Conservation (phyloP, 352 stramenopile species). For the Bremia lactucae region DNA sequence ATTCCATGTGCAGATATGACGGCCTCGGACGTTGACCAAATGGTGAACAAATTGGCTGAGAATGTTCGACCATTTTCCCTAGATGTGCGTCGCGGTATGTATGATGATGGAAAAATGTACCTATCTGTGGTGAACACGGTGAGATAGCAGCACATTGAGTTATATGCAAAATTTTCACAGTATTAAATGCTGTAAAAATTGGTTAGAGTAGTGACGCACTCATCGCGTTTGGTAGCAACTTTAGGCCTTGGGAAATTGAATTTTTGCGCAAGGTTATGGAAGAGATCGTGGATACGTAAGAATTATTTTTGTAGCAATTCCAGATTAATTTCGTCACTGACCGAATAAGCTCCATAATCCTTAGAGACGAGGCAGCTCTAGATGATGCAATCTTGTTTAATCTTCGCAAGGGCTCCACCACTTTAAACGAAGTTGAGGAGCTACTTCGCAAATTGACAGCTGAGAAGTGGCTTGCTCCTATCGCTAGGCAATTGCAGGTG, state of each 20-base stretch:
- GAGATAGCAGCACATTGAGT: not conserved
- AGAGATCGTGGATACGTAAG: slow-evolving; percentile 64
- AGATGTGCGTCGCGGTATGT: slow-evolving; percentile 63
- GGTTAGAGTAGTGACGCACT: slow-evolving; percentile 62
- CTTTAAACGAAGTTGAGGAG: slow-evolving; percentile 52
- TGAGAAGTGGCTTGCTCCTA: slow-evolving; percentile 63
- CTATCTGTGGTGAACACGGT: slow-evolving; percentile 73
- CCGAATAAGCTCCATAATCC: not conserved
- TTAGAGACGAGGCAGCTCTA: slow-evolving; percentile 49
- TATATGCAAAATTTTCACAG: not conserved
- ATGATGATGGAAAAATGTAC: slow-evolving; percentile 80
- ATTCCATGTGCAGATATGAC: slow-evolving; percentile 26
- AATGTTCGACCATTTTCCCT: slow-evolving; percentile 57
- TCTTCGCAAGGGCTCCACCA: slow-evolving; percentile 47
- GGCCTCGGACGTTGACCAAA: slow-evolving; percentile 44
- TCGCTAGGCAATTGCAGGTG: slow-evolving; percentile 24
- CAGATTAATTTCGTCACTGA: not conserved
- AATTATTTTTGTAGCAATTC: not conserved
- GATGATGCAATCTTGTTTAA: slow-evolving; percentile 63
- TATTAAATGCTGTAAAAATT: slow-evolving; percentile 1
- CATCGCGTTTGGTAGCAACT: slow-evolving; percentile 63
- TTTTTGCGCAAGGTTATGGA: slow-evolving; percentile 76
- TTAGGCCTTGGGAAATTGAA: slow-evolving; percentile 77
- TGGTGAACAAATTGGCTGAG: slow-evolving; percentile 46
- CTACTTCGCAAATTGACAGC: slow-evolving; percentile 49